Evolutionary conservation across 2,329 filamentous ascomycete genomes (phyloP), one percentile per base, ranked within the genome.

Genomic region (Trichoderma oligosporum): DNA sequence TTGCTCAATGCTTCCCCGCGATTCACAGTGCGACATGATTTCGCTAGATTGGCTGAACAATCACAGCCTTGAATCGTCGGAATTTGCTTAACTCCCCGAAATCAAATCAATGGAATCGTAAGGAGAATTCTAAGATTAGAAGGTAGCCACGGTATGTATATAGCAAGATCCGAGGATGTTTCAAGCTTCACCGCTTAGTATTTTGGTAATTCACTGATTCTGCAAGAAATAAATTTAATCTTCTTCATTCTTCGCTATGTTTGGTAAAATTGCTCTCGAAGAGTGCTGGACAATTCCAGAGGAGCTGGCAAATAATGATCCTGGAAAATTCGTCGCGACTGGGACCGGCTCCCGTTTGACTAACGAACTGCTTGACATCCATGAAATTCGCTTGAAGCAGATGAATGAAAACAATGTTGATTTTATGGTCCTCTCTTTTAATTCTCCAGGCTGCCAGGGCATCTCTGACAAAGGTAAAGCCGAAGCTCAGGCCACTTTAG

Each of bases 191-290:
- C n/a, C n/a, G n/a, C n/a, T n/a, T n/a, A n/a, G n/a, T n/a, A n/a
- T n/a, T n/a, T n/a, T n/a, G n/a, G n/a, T n/a, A n/a, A n/a, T n/a
- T n/a, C n/a, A n/a, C n/a, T n/a, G n/a, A n/a, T n/a, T n/a, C n/a
- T n/a, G n/a, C n/a, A n/a, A n/a, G n/a, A n/a, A n/a, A n/a, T n/a
- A n/a, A n/a, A n/a, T n/a, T n/a, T n/a, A n/a, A n/a, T n/a, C n/a
- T n/a, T n/a, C n/a, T n/a, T n/a, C n/a, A n/a, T n/a, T n/a, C n/a
- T 7, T 39, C 33, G 38, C n/a, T 11, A 84, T 84, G 81, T 68
- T 78, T 16, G 83, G 83, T 59, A 86, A 86, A 61, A 76, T 86
- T 56, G 79, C 80, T 9, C 73, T 86, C 25, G 83, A 86, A 67
- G 83, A 85, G 69, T 84, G 60, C 74, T 78, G 46, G 80, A 85